Conservation (phyloP, 805 yeast species). For the Sungouiozyma ichnusensis region DNA sequence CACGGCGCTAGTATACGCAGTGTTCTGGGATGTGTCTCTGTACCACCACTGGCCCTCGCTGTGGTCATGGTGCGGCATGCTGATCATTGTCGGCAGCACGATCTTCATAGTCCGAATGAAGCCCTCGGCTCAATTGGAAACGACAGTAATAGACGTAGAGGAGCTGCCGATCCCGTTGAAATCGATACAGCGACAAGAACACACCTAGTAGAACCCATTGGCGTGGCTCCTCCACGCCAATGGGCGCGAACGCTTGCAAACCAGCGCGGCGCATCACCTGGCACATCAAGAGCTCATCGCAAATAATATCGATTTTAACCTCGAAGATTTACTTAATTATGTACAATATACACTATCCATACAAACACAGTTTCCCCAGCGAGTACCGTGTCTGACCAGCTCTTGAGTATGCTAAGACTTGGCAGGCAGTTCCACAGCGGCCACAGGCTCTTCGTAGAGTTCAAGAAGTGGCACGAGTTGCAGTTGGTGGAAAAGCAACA, state of each 20-base stretch:
- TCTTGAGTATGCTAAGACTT: background rate
- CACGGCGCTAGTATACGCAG: slow-evolving; percentile 67
- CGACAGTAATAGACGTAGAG: background rate
- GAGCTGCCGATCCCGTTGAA: background rate
- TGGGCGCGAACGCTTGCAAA: background rate
- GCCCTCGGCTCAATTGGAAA: slow-evolving; percentile 17
- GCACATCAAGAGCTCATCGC: too few species aligned
- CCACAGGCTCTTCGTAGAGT: slow-evolving; percentile 2
- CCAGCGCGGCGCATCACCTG: too few species aligned
- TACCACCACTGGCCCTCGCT: slow-evolving; percentile 67
- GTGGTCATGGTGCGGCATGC: slow-evolving; percentile 59
- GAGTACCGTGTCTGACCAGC: too few species aligned
- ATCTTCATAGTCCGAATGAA: slow-evolving; percentile 45
- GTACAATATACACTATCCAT: too few species aligned
- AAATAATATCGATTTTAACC: too few species aligned
- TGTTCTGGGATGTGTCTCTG: slow-evolving; percentile 59
- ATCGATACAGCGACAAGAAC: background rate
- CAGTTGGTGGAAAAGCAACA: slow-evolving; percentile 15
- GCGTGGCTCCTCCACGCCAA: background rate
- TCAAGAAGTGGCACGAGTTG: slow-evolving; percentile 22
- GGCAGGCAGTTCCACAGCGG: background rate
- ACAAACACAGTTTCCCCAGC: too few species aligned
- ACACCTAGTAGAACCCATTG: background rate
- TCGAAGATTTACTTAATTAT: background rate
- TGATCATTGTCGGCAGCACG: slow-evolving; percentile 58